Evolutionary conservation across 352 stramenopile species (phyloP).

Genomic region (Phytophthora pisi): DNA sequence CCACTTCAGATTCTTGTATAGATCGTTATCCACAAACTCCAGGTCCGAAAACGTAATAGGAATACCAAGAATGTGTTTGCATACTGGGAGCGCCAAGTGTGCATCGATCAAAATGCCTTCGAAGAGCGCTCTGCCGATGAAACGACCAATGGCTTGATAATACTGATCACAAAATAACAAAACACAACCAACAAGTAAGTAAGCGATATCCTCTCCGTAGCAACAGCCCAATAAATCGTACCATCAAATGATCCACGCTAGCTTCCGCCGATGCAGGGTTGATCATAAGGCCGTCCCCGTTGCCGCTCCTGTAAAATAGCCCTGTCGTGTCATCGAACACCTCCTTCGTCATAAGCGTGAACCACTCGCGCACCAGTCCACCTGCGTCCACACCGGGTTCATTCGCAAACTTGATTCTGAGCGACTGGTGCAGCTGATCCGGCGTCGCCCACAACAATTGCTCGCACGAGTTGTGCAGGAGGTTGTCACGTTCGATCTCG

Average conservation of each 20-base stretch:
- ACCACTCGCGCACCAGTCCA: slow-evolving; percentile 92
- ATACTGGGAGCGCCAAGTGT: slow-evolving; percentile 84
- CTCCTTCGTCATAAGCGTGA: slow-evolving; percentile 89
- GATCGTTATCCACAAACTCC: slow-evolving; percentile 89
- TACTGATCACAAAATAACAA: slow-evolving; percentile 48
- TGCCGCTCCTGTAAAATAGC: slow-evolving; percentile 79
- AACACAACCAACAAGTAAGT: slow-evolving; percentile 9
- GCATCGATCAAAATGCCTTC: slow-evolving; percentile 88
- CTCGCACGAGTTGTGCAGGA: slow-evolving; percentile 91
- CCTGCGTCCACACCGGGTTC: slow-evolving; percentile 92
- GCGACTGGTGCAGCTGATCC: slow-evolving; percentile 85
- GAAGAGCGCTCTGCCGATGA: slow-evolving; percentile 88
- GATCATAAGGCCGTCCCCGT: slow-evolving; percentile 83
- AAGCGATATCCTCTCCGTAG: slow-evolving; percentile 4
- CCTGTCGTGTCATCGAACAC: slow-evolving; percentile 88
- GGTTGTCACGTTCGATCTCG: slow-evolving; percentile 87
- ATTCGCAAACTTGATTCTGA: slow-evolving; percentile 91
- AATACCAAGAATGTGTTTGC: slow-evolving; percentile 91
- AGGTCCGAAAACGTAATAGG: slow-evolving; percentile 92
- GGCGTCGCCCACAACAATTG: slow-evolving; percentile 84
- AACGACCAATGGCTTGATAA: slow-evolving; percentile 88
- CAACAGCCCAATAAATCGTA: slow-evolving; percentile 21
- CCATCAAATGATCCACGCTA: slow-evolving; percentile 87
- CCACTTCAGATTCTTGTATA: slow-evolving; percentile 89
- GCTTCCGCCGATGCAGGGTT: slow-evolving; percentile 84